Base-by-base conservation (phyloP, 352 stramenopile species). In the Phytophthora fragariae region DNA sequence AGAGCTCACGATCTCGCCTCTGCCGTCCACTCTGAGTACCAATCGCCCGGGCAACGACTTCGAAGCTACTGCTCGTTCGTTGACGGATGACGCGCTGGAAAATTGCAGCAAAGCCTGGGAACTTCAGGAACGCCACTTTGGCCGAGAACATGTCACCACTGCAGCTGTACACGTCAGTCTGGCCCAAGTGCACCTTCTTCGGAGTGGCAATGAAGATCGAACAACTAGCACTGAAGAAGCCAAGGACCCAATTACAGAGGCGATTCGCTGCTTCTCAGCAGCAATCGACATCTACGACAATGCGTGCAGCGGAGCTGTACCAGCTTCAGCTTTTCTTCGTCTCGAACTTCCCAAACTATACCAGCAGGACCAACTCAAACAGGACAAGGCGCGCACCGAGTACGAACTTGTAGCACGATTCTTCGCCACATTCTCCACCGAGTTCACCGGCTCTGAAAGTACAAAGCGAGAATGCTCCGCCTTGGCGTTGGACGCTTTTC, bases 51-150 rank as follows among this genome's bases (percentile, higher is more conserved):
- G 47, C 4, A 52, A 53, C 17, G 57, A 75, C 35, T 50, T 67
- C 27, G 72, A 79, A 55, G 52, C 37, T 8, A 56, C 52, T 12
- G 79, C 83, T 41, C 50, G 77, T 10, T 62, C 76, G 3, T 57
- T 83, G 46, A 80, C 90, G 44, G 85, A 94, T 1, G 87, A 92
- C 10, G 87, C 85, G 0, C 57, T 91, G n/a, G 87, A 94, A 63
- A 81, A 76, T 46, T 92, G 83, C 62, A 84, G 71, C 35, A 91
- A 90, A 54, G 84, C 85, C 4, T 93, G 83, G 83, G 79, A 79
- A 17, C 53, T 93, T 3, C 83, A 92, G 29, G 82, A 93, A 53
- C 55, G 70, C 19, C 67, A 80, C 15, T 75, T 73, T 57, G 84
- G 86, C n/a, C 65, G 69, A 1, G 82, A 89, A 1, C 84, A 93